Base-by-base conservation (phyloP, 495 filamentous ascomycete genomes). In the Neurospora sp. region DNA sequence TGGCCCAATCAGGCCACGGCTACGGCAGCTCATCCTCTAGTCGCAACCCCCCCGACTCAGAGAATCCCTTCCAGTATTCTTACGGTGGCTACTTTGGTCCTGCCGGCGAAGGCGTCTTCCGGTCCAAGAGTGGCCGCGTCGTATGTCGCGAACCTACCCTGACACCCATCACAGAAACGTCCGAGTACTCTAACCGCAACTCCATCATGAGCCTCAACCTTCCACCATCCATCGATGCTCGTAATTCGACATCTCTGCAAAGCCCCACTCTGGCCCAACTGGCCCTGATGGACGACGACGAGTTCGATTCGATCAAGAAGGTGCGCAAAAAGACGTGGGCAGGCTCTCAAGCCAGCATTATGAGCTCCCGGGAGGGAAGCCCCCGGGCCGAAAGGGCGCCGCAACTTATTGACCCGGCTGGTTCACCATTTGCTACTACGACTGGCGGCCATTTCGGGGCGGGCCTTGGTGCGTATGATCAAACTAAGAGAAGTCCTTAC, bases 161-260 rank as follows among this genome's bases (percentile, higher is more conserved):
- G 39, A 99, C 96, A 3, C 96, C 96, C 6, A 99, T 99, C 74
- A 98, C 94, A 0, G 96, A 99, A 81, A 89, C 95, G 4, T 96
- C 92, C 75, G 96, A 99, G 83, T 97, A 96, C 84, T 96, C 92
- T 48, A 97, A 96, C 69, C 89, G 96, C 69, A 98, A 98, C 78
- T 95, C 92, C 4, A 88, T 96, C 76, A 92, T 96, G 85, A 91
- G 88, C 39, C 81, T 93, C 41, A 86, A 86, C 42, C 83, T 93
- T 73, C 89, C 90, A 73, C 75, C 83, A 69, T 78, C 74, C 59
- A 82, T 80, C 86, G 70, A 82, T 39, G 65, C 72, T 68, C 46
- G 71, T 39, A 74, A 69, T 46, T 71, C 75, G 9, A 65, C 37
- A 70, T 39, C 27, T 27, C 37, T 83, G 35, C 82, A 82, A 40